phyloP scores from a whole-genome alignment of 2,329 filamentous ascomycete species.

The Talaromyces amestolkiae region DNA sequence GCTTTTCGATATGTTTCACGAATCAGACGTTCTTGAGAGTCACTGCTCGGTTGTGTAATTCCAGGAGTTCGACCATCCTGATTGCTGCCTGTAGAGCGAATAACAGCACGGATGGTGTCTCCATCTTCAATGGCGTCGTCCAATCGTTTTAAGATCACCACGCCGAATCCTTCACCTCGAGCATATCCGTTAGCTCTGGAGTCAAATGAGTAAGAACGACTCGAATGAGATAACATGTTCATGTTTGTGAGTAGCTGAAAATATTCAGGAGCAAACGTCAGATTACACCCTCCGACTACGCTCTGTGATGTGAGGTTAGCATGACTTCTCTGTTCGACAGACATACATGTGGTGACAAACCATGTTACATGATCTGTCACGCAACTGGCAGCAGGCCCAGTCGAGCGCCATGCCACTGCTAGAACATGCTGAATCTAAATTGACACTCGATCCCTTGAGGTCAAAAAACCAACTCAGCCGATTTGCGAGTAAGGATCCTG shows the following conservation, averaged over 20 bases:
- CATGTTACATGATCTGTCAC: neutral
- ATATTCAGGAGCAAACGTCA: neutral
- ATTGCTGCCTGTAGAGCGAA: constrained; percentile 32
- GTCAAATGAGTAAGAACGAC: constrained; percentile 26
- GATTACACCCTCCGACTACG: neutral
- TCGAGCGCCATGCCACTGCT: constrained; percentile 28
- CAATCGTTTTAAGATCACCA: neutral
- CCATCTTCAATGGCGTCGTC: constrained; percentile 35
- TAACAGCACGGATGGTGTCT: constrained; percentile 42
- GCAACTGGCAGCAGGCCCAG: constrained; percentile 20
- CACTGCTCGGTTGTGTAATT: constrained; percentile 31
- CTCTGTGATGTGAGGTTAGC: neutral
- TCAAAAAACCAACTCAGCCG: constrained; percentile 33
- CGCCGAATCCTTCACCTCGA: constrained; percentile 50
- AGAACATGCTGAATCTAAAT: constrained; percentile 32
- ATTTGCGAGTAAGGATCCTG: constrained; percentile 26
- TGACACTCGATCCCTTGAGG: constrained; percentile 28
- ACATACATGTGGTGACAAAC: neutral
- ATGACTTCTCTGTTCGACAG: neutral
- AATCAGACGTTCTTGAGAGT: constrained; percentile 40
- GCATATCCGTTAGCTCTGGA: constrained; percentile 48
- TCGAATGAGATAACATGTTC: constrained; percentile 18
- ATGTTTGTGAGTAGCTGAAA: neutral
- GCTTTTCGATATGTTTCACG: constrained; percentile 31
- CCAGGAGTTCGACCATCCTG: constrained; percentile 30